phyloP scores from a whole-genome alignment of 2,329 filamentous ascomycete genomes.

The Botrytis paeoniae region DNA sequence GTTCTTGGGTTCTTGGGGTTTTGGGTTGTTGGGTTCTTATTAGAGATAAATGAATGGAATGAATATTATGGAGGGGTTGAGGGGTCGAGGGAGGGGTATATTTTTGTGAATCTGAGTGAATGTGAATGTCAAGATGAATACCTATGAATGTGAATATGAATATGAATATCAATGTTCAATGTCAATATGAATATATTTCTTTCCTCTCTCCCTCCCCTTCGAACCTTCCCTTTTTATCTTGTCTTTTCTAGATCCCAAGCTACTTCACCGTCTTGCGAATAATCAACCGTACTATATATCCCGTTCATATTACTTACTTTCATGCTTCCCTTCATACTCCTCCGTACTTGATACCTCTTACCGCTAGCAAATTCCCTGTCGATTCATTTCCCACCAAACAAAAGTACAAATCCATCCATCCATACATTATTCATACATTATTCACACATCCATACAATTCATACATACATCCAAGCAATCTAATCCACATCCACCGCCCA shows the following conservation, averaged over 20 bases:
- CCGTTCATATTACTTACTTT: neutral
- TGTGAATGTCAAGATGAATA: too few species aligned
- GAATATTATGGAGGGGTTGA: neutral
- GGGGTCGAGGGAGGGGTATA: neutral
- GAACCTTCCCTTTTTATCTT: neutral
- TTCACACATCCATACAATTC: too few species aligned
- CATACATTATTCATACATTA: neutral
- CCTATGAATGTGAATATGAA: neutral
- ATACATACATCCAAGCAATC: neutral
- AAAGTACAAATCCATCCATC: neutral
- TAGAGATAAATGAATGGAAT: neutral
- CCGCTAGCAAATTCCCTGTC: conserved; percentile 2
- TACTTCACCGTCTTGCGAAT: neutral
- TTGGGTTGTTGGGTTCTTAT: neutral
- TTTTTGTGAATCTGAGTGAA: neutral
- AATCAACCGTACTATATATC: neutral
- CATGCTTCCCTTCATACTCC: neutral
- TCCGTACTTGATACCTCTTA: neutral
- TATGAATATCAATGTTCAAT: neutral
- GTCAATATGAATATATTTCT: neutral
- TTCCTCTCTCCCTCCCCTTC: neutral
- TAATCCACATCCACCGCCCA: neutral
- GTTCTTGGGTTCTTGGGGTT: too few species aligned
- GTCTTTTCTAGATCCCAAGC: neutral
- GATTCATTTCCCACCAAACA: neutral